Conservation (phyloP, 148 eudicot species). For the Fagopyrum esculentum region DNA sequence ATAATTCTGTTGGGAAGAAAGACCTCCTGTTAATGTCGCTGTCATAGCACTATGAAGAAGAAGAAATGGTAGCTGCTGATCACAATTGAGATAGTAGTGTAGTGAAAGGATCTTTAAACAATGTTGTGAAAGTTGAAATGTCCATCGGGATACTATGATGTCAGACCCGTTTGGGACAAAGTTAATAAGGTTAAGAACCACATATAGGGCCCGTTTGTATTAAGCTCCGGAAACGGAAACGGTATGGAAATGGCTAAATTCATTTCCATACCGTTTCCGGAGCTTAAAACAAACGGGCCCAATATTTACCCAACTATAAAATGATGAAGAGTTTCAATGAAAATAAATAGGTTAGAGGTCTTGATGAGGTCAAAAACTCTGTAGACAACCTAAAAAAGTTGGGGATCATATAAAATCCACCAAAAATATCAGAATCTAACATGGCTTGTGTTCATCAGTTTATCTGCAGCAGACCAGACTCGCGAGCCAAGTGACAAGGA, state of each 20-base stretch:
- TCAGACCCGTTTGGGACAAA: background rate
- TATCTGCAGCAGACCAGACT: slow-evolving; percentile 6
- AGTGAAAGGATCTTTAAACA: background rate
- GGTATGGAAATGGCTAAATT: too few relatives aligned
- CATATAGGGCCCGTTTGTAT: too few relatives aligned
- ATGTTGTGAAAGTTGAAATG: background rate
- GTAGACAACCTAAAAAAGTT: background rate
- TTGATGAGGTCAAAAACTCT: background rate
- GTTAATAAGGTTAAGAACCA: background rate
- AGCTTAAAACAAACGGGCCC: too few relatives aligned
- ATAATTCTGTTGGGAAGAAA: background rate
- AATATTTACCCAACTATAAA: background rate
- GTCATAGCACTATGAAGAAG: background rate
- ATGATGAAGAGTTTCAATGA: background rate
- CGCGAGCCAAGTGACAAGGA: background rate
- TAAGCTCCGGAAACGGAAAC: too few relatives aligned
- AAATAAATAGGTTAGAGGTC: background rate
- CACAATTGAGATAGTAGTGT: background rate
- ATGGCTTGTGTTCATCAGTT: background rate
- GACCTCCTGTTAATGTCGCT: background rate
- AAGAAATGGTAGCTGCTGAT: background rate
- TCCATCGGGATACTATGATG: background rate
- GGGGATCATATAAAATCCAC: background rate
- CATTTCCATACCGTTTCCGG: too few relatives aligned
- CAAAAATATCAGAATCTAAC: background rate